Evolutionary conservation across 495 filamentous ascomycete genomes (phyloP).

Genomic region (Usnea hakonensis): DNA sequence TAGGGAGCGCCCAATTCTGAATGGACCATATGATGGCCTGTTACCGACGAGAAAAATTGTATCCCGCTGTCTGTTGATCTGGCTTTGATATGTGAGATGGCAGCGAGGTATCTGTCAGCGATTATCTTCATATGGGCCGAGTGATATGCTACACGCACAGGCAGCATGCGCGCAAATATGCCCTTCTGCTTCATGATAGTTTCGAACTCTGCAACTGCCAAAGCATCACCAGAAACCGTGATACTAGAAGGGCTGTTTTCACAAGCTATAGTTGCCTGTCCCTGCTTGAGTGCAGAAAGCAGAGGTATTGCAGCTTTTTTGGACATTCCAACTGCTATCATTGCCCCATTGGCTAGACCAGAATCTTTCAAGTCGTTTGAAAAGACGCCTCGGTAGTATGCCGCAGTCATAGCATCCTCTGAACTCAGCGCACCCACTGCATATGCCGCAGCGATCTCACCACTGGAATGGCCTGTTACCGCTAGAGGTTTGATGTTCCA

Average conservation of each 20-base stretch:
- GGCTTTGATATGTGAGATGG: background rate
- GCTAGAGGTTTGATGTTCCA: constrained; percentile 18
- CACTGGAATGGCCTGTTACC: constrained; percentile 34
- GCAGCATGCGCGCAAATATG: constrained; percentile 32
- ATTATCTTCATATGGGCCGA: constrained; percentile 32
- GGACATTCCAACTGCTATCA: background rate
- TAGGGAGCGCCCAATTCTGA: constrained; percentile 18
- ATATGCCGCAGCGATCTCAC: constrained; percentile 38
- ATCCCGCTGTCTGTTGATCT: background rate
- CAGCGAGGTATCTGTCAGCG: background rate
- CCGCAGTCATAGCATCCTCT: constrained; percentile 18
- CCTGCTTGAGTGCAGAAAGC: background rate
- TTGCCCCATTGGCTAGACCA: background rate
- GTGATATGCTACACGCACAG: constrained; percentile 52
- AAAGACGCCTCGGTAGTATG: constrained; percentile 30
- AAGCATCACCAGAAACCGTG: constrained; percentile 35
- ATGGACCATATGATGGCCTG: constrained; percentile 20
- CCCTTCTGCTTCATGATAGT: constrained; percentile 36
- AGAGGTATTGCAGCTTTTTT: background rate
- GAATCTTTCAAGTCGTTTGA: background rate
- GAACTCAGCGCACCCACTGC: constrained; percentile 5
- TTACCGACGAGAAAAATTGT: constrained; percentile 38
- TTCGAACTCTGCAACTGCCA: constrained; percentile 38
- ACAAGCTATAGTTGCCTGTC: background rate
- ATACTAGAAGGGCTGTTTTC: constrained; percentile 23